Evolutionary conservation across 2,329 filamentous ascomycete genomes (phyloP).

Genomic region (Coniochaeta sp.): DNA sequence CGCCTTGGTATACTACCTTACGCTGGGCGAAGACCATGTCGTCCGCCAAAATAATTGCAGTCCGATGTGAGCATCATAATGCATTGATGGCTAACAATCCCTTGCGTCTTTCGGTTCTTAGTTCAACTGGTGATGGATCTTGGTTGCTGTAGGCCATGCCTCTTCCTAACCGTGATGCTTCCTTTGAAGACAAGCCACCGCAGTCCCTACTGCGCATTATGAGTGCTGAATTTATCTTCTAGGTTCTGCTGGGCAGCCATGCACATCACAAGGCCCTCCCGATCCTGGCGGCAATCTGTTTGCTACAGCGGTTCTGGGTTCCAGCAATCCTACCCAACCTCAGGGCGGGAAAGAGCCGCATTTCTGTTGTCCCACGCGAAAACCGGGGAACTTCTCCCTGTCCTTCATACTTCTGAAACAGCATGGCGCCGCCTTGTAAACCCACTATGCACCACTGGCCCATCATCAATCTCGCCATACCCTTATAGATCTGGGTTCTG

Average conservation of each 20-base stretch:
- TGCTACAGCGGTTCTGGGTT: background rate
- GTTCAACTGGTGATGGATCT: background rate
- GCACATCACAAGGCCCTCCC: background rate
- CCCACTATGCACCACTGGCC: background rate
- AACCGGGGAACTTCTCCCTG: background rate
- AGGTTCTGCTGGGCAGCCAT: background rate
- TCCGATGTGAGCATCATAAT: too few species aligned
- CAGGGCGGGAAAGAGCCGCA: background rate
- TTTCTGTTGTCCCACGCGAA: background rate
- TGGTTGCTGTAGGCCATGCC: background rate
- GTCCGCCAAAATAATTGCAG: too few species aligned
- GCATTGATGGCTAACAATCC: too few species aligned
- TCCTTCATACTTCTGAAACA: slow-evolving; percentile 14
- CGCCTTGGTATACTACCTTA: background rate
- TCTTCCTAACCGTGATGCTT: background rate
- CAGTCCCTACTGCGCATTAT: background rate
- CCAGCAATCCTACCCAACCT: background rate
- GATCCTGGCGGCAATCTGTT: slow-evolving; percentile 1
- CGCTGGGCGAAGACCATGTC: too few species aligned
- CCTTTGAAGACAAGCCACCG: background rate
- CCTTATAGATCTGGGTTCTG: slow-evolving; percentile 3
- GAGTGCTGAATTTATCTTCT: background rate
- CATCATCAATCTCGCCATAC: background rate
- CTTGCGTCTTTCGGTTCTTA: background rate
- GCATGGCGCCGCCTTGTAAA: background rate